Evolutionary conservation across 2,329 filamentous ascomycete species (phyloP).

Genomic region (Sarocladium strictum): DNA sequence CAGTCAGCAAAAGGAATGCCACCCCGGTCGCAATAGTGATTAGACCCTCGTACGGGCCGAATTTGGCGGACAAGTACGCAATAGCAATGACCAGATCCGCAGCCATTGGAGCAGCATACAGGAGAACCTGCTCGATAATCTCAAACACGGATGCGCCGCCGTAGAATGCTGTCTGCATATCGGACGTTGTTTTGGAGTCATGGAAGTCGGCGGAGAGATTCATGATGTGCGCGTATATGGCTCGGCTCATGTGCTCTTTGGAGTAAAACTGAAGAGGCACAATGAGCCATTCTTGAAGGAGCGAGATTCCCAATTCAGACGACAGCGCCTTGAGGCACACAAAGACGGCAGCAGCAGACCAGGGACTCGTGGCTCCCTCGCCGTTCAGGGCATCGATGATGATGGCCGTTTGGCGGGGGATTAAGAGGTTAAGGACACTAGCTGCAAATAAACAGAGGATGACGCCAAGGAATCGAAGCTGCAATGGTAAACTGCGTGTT

Average conservation of each 20-base stretch:
- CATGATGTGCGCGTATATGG: constrained; percentile 54
- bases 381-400: constrained; percentile 64
- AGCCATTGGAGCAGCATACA: constrained; percentile 53
- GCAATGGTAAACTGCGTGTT: constrained; percentile 56
- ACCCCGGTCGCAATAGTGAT: constrained; percentile 54
- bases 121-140: constrained; percentile 51
- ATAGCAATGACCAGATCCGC: constrained; percentile 55
- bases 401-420: constrained; percentile 76
- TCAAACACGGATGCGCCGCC: constrained; percentile 48
- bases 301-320: constrained; percentile 48
- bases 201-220: constrained; percentile 57
- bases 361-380: constrained; percentile 40
- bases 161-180: constrained; percentile 51
- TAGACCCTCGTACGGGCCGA: constrained; percentile 56
- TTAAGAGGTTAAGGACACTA: constrained; percentile 68
- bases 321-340: constrained; percentile 44
- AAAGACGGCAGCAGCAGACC: constrained; percentile 47
- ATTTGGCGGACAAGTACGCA: constrained; percentile 51
- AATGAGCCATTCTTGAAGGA: constrained; percentile 51
- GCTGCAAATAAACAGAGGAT: constrained; percentile 61
- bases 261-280: constrained; percentile 53
- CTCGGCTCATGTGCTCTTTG: constrained; percentile 45
- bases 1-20: constrained; percentile 49
- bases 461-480: constrained; percentile 62
- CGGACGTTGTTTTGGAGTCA: constrained; percentile 53